A percentile compares a stretch with the other conserved stretches of the same genome.
Conservation (phyloP, 2,329 filamentous ascomycete species). For the Hirsutella rhossiliensis region DNA sequence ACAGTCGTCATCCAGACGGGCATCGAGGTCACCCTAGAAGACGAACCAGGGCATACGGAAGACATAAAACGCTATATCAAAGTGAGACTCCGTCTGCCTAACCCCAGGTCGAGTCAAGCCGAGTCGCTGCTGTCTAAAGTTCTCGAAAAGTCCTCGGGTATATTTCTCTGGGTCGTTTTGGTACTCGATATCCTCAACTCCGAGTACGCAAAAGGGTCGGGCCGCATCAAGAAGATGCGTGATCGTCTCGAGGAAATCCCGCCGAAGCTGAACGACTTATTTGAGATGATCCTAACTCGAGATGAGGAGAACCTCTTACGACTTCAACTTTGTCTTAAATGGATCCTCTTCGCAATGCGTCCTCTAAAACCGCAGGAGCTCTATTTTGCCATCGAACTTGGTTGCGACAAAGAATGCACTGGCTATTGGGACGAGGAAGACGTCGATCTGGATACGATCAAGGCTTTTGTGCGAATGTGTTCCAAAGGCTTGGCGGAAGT, state of each 20-base stretch:
- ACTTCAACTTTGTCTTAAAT: conserved; percentile 33
- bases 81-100: too few relatives aligned
- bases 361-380: conserved; percentile 31
- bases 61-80: too few relatives aligned
- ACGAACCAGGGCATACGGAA: too few relatives aligned
- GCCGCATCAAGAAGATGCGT: conserved; percentile 8
- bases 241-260: conserved; percentile 23
- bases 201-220: conserved; percentile 7
- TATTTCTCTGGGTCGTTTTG: conserved; percentile 5
- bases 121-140: background rate
- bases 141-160: background rate
- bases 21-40: too few relatives aligned
- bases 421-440: too few relatives aligned
- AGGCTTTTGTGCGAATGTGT: conserved; percentile 20
- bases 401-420: accelerated
- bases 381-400: conserved; percentile 17
- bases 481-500: conserved; percentile 34
- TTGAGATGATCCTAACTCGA: conserved; percentile 35
- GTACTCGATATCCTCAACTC: conserved; percentile 2
- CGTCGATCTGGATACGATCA: too few relatives aligned
- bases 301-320: conserved; percentile 28
- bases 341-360: conserved; percentile 35
- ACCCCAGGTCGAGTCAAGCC: too few relatives aligned
- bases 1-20: too few relatives aligned
- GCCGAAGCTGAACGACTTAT: conserved; percentile 29